Evolutionary conservation across 2,329 filamentous ascomycete genomes (phyloP).

Genomic region (Aspergillus melleus): DNA sequence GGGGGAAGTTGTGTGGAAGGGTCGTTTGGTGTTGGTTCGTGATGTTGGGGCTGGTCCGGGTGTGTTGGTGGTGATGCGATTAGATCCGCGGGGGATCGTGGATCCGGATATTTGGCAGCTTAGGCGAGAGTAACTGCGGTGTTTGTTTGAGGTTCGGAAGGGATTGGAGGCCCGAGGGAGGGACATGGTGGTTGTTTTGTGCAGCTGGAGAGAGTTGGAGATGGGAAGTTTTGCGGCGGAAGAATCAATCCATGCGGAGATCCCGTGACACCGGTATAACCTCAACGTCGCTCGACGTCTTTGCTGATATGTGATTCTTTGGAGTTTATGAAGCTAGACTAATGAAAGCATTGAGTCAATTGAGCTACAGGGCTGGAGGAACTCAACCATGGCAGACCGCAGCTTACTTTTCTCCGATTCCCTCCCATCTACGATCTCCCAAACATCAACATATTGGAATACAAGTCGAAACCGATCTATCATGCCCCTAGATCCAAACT

Average conservation of each 20-base stretch:
- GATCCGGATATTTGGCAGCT: background rate
- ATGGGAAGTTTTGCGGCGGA: background rate
- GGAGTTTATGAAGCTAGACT: too few species aligned
- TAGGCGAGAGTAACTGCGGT: slow-evolving; percentile 2
- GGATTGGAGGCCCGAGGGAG: slow-evolving; percentile 18
- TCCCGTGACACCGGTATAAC: background rate
- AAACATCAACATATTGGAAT: background rate
- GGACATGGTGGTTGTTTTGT: slow-evolving; percentile 10
- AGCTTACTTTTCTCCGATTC: background rate
- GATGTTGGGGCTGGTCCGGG: background rate
- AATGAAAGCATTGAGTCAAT: too few species aligned
- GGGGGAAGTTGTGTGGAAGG: slow-evolving; percentile 16
- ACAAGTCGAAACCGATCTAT: background rate
- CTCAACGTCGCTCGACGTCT: background rate
- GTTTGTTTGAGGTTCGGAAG: slow-evolving; percentile 12
- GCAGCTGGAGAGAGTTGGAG: slow-evolving; percentile 1
- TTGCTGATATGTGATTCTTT: background rate
- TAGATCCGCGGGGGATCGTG: background rate
- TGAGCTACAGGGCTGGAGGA: background rate
- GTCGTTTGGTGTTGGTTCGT: background rate
- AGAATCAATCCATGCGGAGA: background rate
- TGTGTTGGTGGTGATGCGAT: background rate
- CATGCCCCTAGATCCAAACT: slow-evolving; percentile 17
- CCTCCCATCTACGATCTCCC: background rate
- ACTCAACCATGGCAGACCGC: slow-evolving; percentile 4